Conservation (phyloP, 441 rosid species). For the Breynia disticha region DNA sequence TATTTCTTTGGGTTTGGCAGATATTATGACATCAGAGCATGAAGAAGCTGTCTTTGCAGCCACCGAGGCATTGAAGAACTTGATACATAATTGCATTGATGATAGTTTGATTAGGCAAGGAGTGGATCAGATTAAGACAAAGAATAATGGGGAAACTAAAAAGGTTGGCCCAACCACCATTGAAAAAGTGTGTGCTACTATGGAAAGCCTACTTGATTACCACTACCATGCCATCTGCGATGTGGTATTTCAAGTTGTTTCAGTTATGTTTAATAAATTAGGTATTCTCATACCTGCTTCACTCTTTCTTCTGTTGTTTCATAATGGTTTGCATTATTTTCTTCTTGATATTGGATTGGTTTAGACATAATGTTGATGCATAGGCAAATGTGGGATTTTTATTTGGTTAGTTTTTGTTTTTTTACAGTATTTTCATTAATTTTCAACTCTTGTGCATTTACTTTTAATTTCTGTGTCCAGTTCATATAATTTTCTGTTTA, state of each 20-base stretch:
- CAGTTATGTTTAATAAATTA: slow-evolving; percentile 66
- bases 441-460: background rate
- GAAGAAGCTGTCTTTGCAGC: slow-evolving; percentile 89
- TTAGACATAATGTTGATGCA: no score
- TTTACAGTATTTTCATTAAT: no score
- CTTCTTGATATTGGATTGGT: no score
- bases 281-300: slow-evolving; percentile 31
- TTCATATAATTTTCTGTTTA: no score
- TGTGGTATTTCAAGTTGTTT: slow-evolving; percentile 69
- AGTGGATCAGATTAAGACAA: slow-evolving; percentile 40
- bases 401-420: no score
- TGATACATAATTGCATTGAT: slow-evolving; percentile 62
- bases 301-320: background rate
- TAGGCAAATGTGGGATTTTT: no score
- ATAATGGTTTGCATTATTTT: slow-evolving; percentile 3
- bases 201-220: slow-evolving; percentile 80
- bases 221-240: slow-evolving; percentile 72
- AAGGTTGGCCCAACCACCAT: slow-evolving; percentile 66
- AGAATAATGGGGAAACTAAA: slow-evolving; percentile 25
- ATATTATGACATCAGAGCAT: slow-evolving; percentile 70
- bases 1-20: slow-evolving; percentile 33
- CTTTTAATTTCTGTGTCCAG: background rate
- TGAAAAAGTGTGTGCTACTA: slow-evolving; percentile 63
- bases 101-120: slow-evolving; percentile 70
- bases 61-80: slow-evolving; percentile 62